Evolutionary conservation across 345 rosid genomes (phyloP).

Genomic region (Hibiscus syriacus): DNA sequence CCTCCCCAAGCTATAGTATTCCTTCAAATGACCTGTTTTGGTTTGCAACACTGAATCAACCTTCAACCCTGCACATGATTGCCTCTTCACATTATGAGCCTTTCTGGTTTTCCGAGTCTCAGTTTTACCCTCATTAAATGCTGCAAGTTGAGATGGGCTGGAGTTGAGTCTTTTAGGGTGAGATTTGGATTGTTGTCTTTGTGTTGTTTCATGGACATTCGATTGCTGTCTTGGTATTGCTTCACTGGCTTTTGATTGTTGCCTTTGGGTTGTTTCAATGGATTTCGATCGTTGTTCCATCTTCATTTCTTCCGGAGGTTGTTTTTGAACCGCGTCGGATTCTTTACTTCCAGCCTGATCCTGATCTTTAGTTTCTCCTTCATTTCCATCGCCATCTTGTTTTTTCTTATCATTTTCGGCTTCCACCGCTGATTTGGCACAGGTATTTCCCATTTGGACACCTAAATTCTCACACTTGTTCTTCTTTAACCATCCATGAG

Average conservation of each 20-base stretch:
- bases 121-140: background rate
- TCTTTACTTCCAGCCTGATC: constrained; percentile 5
- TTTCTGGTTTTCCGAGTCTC: constrained; percentile 11
- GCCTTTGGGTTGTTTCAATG: constrained; percentile 11
- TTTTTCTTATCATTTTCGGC: background rate
- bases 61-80: background rate
- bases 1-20: background rate
- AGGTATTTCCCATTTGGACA: background rate
- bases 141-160: background rate
- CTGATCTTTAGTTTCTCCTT: background rate
- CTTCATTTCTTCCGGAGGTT: constrained; percentile 38
- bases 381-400: background rate
- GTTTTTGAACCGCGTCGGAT: constrained; percentile 9
- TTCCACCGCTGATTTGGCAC: background rate
- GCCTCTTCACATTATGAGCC: constrained; percentile 56
- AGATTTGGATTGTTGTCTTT: constrained; percentile 15
- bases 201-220: background rate
- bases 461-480: constrained; percentile 1
- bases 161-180: constrained; percentile 6
- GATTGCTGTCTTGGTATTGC: background rate
- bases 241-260: constrained; percentile 5
- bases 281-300: constrained; percentile 16
- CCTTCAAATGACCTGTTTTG: constrained; percentile 1
- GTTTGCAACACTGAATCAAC: background rate
- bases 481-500: background rate